A percentile compares a stretch with the other conserved stretches of the same genome.
phyloP scores from a whole-genome alignment of 176 grass and related monocot species.

The Urochloa ruziziensis region DNA sequence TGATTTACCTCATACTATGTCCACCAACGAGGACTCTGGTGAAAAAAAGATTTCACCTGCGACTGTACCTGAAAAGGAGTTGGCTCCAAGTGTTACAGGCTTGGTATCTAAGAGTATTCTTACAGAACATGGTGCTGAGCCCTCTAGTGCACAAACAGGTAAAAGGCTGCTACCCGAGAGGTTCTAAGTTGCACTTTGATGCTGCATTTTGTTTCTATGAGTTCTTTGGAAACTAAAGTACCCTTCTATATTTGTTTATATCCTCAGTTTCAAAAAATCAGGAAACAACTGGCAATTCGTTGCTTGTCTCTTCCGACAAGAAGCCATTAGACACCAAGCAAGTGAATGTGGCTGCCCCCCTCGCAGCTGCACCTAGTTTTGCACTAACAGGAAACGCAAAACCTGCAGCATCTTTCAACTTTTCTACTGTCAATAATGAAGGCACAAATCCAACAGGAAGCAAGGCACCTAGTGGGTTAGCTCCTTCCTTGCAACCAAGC shows the following conservation, averaged over 20 bases:
- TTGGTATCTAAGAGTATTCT: conserved; percentile 29
- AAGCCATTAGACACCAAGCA: conserved; percentile 16
- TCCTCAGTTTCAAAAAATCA: conserved; percentile 24
- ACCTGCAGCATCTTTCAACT: conserved; percentile 39
- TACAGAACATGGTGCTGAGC: conserved; percentile 32
- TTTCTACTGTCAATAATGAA: conserved; percentile 41
- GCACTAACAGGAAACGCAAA: conserved; percentile 32
- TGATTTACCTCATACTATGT: conserved; percentile 63
- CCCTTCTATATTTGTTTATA: conserved; percentile 18
- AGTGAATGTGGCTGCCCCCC: conserved; percentile 24
- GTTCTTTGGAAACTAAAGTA: conserved; percentile 15
- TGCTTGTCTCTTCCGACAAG: conserved; percentile 30
- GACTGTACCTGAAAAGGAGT: conserved; percentile 42
- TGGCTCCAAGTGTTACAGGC: conserved; percentile 28
- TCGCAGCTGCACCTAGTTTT: conserved; percentile 12
- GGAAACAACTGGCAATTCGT: conserved; percentile 10
- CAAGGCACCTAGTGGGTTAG: conserved; percentile 47
- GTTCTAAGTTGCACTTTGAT: conserved; percentile 4
- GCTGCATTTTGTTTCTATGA: not conserved
- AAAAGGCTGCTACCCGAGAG: conserved; percentile 10
- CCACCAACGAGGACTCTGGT: conserved; percentile 34
- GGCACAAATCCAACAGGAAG: conserved; percentile 31
- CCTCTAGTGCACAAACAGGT: conserved; percentile 42
- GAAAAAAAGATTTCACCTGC: conserved; percentile 37
- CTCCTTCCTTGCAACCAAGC: conserved; percentile 40